Percentiles rank a stretch among this genome's conserved stretches.
phyloP scores from a whole-genome alignment of 768 basidiomycete species.

The Kwoniella botswanensis region DNA sequence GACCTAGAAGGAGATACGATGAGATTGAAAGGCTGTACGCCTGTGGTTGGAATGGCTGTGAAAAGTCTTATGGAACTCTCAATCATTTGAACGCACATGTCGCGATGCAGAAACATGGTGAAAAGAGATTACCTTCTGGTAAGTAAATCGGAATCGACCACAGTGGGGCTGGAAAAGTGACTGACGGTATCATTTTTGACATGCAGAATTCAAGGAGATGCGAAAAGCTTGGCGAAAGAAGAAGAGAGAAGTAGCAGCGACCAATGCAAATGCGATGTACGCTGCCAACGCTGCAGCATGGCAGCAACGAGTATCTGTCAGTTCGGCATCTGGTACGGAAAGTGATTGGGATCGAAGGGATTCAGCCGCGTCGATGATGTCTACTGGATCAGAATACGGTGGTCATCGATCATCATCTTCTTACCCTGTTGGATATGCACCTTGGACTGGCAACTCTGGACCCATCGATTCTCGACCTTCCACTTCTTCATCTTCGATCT shows the following conservation, averaged over 20 bases:
- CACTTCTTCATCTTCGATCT: conserved; percentile 42
- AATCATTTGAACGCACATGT: conserved; percentile 99
- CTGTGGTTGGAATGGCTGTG: conserved; percentile 68
- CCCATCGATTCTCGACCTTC: conserved; percentile 29
- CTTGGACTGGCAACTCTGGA: conserved; percentile 5
- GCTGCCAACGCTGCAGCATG: conserved; percentile 10
- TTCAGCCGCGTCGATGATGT: conserved; percentile 34
- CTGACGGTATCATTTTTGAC: conserved; percentile 3
- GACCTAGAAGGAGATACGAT: conserved; percentile 64
- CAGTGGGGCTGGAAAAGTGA: not conserved
- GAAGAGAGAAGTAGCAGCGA: conserved; percentile 72
- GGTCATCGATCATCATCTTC: conserved; percentile 16
- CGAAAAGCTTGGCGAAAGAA: conserved; percentile 94
- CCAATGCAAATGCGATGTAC: conserved; percentile 29
- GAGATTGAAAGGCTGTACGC: conserved; percentile 93
- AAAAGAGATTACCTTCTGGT: conserved; percentile 89
- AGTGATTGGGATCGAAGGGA: conserved; percentile 44
- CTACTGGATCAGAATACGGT: conserved; percentile 22
- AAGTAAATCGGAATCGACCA: conserved; percentile 53
- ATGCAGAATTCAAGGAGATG: conserved; percentile 93
- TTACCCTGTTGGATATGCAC: conserved; percentile 21
- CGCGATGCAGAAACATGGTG: conserved; percentile 95
- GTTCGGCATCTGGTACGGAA: conserved; percentile 26
- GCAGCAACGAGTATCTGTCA: conserved; percentile 28
- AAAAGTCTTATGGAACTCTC: conserved; percentile 88